A percentile compares a stretch with the other conserved stretches of the same genome.
Conservation (phyloP, 2,329 filamentous ascomycete species). For the Pyrenophora tritici-repentis region DNA sequence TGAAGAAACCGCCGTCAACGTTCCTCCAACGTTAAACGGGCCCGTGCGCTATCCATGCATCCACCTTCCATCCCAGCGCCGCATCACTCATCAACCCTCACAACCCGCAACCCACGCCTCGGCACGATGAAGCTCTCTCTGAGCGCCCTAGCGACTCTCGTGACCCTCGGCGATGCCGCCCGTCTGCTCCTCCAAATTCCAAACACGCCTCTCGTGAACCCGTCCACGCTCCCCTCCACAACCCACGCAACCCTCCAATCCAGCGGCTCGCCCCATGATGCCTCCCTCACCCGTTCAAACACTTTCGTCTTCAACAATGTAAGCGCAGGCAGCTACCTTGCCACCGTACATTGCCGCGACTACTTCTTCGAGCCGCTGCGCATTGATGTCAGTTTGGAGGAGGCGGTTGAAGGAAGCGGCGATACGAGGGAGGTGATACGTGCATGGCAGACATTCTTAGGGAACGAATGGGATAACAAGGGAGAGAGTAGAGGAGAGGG, state of each 20-base stretch:
- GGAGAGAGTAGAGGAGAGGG: constrained; percentile 64
- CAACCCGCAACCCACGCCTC: not conserved
- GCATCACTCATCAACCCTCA: too few relatives aligned
- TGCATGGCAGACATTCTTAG: constrained; percentile 84
- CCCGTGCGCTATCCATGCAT: too few relatives aligned
- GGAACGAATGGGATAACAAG: constrained; percentile 87
- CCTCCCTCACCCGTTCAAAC: constrained; percentile 70
- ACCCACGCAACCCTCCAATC: constrained; percentile 71
- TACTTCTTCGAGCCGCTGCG: constrained; percentile 79
- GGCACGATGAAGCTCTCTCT: constrained; percentile 43
- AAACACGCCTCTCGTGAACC: constrained; percentile 49
- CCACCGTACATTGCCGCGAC: constrained; percentile 76
- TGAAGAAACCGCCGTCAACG: too few relatives aligned
- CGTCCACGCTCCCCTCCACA: constrained; percentile 57
- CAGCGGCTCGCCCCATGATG: constrained; percentile 55
- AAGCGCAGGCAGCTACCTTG: constrained; percentile 74
- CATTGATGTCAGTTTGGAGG: constrained; percentile 66
- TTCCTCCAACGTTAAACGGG: too few relatives aligned
- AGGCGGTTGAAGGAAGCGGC: constrained; percentile 35
- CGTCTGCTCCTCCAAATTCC: constrained; percentile 60
- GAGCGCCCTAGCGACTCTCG: constrained; percentile 49
- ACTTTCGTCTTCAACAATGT: constrained; percentile 79
- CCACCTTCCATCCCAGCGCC: too few relatives aligned
- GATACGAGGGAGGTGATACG: constrained; percentile 55
- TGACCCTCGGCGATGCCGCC: constrained; percentile 48